Percentiles rank a stretch among this genome's conserved stretches.
These are phyloP conservation scores for Aspergillus texensis DNA, from an alignment of 2,329 filamentous ascomycete species.

Conservation along the genomic window DNA sequence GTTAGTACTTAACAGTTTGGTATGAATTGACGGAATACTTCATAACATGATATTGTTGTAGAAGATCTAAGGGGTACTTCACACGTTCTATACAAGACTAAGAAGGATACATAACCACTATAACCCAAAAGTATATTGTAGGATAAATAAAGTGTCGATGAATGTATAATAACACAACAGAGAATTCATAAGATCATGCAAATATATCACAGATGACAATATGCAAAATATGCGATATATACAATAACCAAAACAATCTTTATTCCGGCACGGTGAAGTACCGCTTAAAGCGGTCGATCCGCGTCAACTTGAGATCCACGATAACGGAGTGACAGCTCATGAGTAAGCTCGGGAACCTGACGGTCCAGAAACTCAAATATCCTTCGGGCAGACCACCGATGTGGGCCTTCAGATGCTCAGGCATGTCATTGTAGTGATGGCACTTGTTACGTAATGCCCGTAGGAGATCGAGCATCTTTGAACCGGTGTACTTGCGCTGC, in stretches of 20 bases:
- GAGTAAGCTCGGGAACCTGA: slow-evolving; percentile 75
- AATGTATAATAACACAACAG: not conserved
- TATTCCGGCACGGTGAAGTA: slow-evolving; percentile 37
- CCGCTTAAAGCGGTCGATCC: slow-evolving; percentile 45
- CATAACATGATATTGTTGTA: not conserved
- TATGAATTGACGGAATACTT: not conserved
- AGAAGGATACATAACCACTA: not conserved
- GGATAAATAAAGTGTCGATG: not conserved
- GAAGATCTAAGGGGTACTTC: not conserved
- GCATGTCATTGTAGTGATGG: slow-evolving; percentile 97
- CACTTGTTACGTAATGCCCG: slow-evolving; percentile 92
- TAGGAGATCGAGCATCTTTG: slow-evolving; percentile 79
- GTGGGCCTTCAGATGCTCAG: slow-evolving; percentile 70
- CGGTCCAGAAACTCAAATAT: slow-evolving; percentile 82
- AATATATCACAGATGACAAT: not conserved
- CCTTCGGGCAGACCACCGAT: slow-evolving; percentile 78
- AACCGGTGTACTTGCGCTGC: slow-evolving; percentile 91
- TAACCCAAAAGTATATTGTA: not conserved
- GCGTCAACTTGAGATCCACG: slow-evolving; percentile 62
- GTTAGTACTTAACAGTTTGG: not conserved
- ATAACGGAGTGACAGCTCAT: slow-evolving; percentile 79
- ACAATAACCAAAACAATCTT: not conserved
- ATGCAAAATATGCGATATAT: not conserved
- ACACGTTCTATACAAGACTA: not conserved
- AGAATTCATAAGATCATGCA: not conserved